Evolutionary conservation across 148 eudicot genomes (phyloP).

Genomic region (Cornus controversa): DNA sequence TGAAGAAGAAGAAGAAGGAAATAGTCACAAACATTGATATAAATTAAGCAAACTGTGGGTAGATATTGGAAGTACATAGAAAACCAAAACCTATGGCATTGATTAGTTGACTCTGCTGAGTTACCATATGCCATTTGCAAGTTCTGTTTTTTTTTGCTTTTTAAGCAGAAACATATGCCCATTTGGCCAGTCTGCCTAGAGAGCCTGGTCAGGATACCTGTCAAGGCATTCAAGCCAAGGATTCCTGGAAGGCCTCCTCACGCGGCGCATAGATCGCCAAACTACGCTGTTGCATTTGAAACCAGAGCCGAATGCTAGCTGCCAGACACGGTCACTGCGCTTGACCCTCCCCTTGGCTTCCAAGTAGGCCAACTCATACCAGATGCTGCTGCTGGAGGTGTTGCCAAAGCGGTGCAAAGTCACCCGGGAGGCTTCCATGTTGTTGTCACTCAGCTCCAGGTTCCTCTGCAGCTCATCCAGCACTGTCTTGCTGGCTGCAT

Average conservation of each 20-base stretch:
- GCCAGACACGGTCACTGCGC: slow-evolving; percentile 86
- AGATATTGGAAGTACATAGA: no score
- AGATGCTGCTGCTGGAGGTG: slow-evolving; percentile 91
- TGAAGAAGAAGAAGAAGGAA: no score
- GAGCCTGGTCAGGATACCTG: not conserved
- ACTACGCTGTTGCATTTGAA: slow-evolving; percentile 89
- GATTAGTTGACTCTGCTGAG: no score
- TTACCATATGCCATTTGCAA: no score
- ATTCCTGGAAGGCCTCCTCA: slow-evolving; percentile 48
- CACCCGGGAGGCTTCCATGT: slow-evolving; percentile 75
- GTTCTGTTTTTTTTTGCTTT: no score
- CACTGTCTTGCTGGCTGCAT: slow-evolving; percentile 75
- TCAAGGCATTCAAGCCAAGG: slow-evolving; percentile 64
- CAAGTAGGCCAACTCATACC: slow-evolving; percentile 86
- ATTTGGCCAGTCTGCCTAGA: not conserved
- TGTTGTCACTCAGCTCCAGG: slow-evolving; percentile 72
- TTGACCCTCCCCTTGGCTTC: slow-evolving; percentile 71
- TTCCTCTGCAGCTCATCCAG: slow-evolving; percentile 82
- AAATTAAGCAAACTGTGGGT: no score
- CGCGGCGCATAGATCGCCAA: slow-evolving; percentile 63
- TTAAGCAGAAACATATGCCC: no score
- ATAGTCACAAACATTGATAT: no score
- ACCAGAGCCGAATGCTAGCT: slow-evolving; percentile 82
- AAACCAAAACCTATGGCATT: no score
- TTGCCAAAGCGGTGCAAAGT: slow-evolving; percentile 83